Percentiles rank a stretch among this genome's conserved stretches.
phyloP scores from a whole-genome alignment of 2,329 filamentous ascomycete species.

The Tetracladium maxilliforme region DNA sequence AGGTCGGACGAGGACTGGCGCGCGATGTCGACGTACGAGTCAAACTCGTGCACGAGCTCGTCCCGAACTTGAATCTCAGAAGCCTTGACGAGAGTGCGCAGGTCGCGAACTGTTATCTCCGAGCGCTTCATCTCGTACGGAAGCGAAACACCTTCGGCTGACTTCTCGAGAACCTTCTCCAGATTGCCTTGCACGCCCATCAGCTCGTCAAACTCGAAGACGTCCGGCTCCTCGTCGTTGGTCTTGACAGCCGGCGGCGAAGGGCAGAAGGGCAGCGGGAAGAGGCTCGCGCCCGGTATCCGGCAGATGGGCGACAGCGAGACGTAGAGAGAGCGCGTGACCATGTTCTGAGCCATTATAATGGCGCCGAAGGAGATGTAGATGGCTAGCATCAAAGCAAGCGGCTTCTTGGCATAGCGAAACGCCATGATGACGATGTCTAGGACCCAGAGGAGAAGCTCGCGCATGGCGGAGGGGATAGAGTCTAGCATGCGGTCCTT shows the following conservation, averaged over 20 bases:
- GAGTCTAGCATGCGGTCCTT: no score
- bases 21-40: constrained; percentile 59
- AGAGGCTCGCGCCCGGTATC: constrained; percentile 46
- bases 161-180: constrained; percentile 58
- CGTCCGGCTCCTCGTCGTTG: constrained; percentile 13
- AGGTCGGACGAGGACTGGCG: constrained; percentile 50
- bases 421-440: constrained; percentile 45
- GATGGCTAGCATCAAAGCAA: constrained; percentile 44
- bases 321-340: constrained; percentile 42
- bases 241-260: constrained; percentile 12
- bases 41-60: constrained; percentile 62
- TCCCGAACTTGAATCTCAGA: constrained; percentile 52
- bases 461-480: no score
- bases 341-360: constrained; percentile 44
- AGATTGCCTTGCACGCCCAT: constrained; percentile 64
- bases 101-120: constrained; percentile 58
- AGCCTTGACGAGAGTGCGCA: constrained; percentile 57
- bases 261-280: constrained; percentile 50
- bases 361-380: constrained; percentile 44
- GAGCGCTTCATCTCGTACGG: constrained; percentile 69
- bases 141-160: constrained; percentile 48
- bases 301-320: constrained; percentile 56
- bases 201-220: constrained; percentile 63
- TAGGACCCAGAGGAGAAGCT: no score
- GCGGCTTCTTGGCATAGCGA: constrained; percentile 45